Base-by-base conservation (phyloP, 805 yeast species). In the Vanderwaltozyma verrucispora region DNA sequence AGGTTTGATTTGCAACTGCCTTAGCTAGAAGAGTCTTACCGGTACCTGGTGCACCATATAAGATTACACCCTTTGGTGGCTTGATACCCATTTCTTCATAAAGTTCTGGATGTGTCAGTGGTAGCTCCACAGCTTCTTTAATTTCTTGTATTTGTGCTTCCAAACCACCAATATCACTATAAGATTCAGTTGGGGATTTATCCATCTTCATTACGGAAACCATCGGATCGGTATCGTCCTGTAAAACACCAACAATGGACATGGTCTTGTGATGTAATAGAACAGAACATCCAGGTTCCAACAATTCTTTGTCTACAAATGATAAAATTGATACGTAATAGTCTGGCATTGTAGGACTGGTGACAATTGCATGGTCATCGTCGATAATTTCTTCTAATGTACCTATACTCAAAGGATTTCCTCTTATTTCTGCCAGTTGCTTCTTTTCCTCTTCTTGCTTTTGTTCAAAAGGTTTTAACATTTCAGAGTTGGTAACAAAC, bases 81-180 rank as follows among this genome's bases (percentile, higher is more conserved):
- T 88, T 87, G 54, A 89, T 89, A 52, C 97, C 97, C 96, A 89
- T 88, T 62, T 88, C 96, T 65, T 92, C 96, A 63, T 88, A 89
- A 51, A 89, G 68, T 61, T 89, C 97, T 1, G 97, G 97, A 63
- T 89, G 96, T 12, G 96, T 87, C 45, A 88, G 70, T 11, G 97
- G 97, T 51, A 89, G 71, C 62, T 89, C 97, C 13, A 89, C 96
- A 7, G 95, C 84, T 63, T 89, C 97, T 65, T 92, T 92, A 52
- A 92, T 92, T 64, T 92, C 98, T 68, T 92, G 96, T 56, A 92
- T 89, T 67, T 92, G 98, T 12, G 78, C 61, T 62, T 92, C 97
- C 48, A 92, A 72, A 28, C 98, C 98, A 56, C 98, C 98, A 56
- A 92, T 84, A 60, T 92, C 98, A 14, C 96, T 87, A 60, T 89